A percentile compares a stretch with the other conserved stretches of the same genome.
Evolutionary conservation across 768 basidiomycete genomes (phyloP).

Genomic region (Dioszegia crocea): DNA sequence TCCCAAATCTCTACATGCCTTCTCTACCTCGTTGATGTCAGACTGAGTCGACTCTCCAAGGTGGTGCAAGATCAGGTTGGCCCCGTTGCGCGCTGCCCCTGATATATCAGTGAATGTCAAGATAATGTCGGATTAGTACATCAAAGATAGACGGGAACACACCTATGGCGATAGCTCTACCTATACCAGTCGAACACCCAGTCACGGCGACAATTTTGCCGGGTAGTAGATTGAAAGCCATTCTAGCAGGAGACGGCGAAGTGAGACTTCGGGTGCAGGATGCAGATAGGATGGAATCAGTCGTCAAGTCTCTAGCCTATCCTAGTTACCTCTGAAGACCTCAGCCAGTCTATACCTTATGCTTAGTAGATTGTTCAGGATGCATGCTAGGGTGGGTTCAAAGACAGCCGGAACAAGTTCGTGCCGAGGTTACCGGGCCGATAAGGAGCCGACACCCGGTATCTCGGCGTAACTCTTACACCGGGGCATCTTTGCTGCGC

Average conservation of each 20-base stretch:
- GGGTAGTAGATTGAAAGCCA: constrained; percentile 28
- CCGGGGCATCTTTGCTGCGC: too few relatives aligned
- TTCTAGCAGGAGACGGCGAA: background rate
- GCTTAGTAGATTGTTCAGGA: too few relatives aligned
- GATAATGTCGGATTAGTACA: background rate
- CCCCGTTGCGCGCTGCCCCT: constrained; percentile 61
- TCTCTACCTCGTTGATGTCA: constrained; percentile 43
- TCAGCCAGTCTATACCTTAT: too few relatives aligned
- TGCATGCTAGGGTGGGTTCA: too few relatives aligned
- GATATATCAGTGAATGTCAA: background rate
- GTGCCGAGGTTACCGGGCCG: too few relatives aligned
- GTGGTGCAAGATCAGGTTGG: constrained; percentile 66
- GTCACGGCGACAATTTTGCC: constrained; percentile 68
- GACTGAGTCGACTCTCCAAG: constrained; percentile 59
- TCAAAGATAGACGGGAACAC: background rate
- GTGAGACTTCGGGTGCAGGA: background rate
- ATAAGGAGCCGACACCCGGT: too few relatives aligned
- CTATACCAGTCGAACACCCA: constrained; percentile 70
- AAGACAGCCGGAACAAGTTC: too few relatives aligned
- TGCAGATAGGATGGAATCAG: background rate
- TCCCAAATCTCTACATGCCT: constrained; percentile 55
- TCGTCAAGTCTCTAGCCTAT: too few relatives aligned
- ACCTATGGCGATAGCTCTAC: constrained; percentile 65
- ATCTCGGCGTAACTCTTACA: too few relatives aligned
- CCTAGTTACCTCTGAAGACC: too few relatives aligned